Evolutionary conservation across 2,329 filamentous ascomycete species (phyloP).

Genomic region (Sclerotinia subarctica): DNA sequence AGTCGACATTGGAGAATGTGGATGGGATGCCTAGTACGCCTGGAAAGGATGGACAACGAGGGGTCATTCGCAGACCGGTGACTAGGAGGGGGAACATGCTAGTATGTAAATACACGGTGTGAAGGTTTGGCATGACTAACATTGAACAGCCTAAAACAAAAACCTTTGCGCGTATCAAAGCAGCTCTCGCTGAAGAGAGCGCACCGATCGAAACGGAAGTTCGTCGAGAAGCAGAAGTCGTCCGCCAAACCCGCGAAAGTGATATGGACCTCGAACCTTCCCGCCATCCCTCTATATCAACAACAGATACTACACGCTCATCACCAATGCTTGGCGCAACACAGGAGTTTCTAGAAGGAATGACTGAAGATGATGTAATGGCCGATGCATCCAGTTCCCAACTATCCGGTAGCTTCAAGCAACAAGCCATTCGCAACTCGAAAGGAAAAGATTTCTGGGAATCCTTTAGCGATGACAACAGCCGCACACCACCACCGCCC

Average conservation of each 20-base stretch:
- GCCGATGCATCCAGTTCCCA: slow-evolving; percentile 45
- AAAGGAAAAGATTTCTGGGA: slow-evolving; percentile 77
- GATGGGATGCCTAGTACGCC: slow-evolving; percentile 45
- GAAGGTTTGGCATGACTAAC: slow-evolving; percentile 34
- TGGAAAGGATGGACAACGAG: slow-evolving; percentile 58
- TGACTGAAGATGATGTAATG: slow-evolving; percentile 68
- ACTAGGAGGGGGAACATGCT: slow-evolving; percentile 85
- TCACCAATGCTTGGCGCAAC: slow-evolving; percentile 63
- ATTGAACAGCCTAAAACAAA: slow-evolving; percentile 80
- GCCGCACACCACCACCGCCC: slow-evolving; percentile 51
- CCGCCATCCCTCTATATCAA: slow-evolving; percentile 46
- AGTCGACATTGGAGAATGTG: slow-evolving; percentile 40
- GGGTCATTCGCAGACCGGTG: slow-evolving; percentile 78
- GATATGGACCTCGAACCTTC: slow-evolving; percentile 62
- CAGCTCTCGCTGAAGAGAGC: slow-evolving; percentile 82
- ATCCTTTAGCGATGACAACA: slow-evolving; percentile 66
- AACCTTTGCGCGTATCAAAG: slow-evolving; percentile 88
- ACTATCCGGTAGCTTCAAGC: slow-evolving; percentile 67
- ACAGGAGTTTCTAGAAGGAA: slow-evolving; percentile 64
- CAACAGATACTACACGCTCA: slow-evolving; percentile 49
- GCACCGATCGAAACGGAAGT: slow-evolving; percentile 86
- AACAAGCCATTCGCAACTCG: slow-evolving; percentile 68
- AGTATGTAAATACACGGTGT: slow-evolving; percentile 50
- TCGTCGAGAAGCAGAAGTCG: slow-evolving; percentile 88
- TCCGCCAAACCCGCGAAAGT: slow-evolving; percentile 89